Evolutionary conservation across 2,329 filamentous ascomycete genomes (phyloP), one percentile per base, ranked within the genome.

Genomic region (Ceratocystis smalleyi): DNA sequence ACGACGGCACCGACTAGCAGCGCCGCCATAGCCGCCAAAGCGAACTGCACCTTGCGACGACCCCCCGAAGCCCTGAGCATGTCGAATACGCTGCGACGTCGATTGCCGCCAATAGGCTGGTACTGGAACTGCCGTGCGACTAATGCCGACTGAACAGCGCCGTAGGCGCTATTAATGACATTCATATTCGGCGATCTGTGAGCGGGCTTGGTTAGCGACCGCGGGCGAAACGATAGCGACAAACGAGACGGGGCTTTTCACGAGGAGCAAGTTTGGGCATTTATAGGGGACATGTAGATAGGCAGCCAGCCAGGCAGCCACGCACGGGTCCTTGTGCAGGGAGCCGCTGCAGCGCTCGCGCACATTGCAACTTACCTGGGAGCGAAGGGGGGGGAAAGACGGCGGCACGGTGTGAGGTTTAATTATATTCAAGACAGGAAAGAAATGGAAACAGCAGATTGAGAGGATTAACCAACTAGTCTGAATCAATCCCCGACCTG

Each of bases 41-140:
- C 30, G 24, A 64, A 61, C 32, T 62, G 55, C 8, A 64, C 27
- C 45, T 57, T 63, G 43, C 59, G 55, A 49, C 62, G 62, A 40
- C 45, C 61, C 45, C 60, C 61, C 40, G 61, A 62, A 27, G 65
- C 45, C 43, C 61, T 45, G 55, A 51, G 24, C 12, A 32, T 49
- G 1, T 57, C 59, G n/a, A 61, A 49, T 27, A 45, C 22, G 12
- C 54, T 22, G 24, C 27, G 49, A 19, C 24, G 35, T 19, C 59
- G 59, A 32, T 12, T 51, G 40, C 30, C 8, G 40, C 62, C 40
- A 30, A 66, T 19, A 8, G 57, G 61, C 35, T 66, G 65, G 62
- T 66, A 66, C 43, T 64, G 57, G 49, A 61, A 63, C 12, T 43
- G 45, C n/a, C 49, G 61, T 27, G 47, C 61, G 15, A 47, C 64